Base-by-base conservation (phyloP, 164 flowering plant species). In the Aristolochia fimbriata region DNA sequence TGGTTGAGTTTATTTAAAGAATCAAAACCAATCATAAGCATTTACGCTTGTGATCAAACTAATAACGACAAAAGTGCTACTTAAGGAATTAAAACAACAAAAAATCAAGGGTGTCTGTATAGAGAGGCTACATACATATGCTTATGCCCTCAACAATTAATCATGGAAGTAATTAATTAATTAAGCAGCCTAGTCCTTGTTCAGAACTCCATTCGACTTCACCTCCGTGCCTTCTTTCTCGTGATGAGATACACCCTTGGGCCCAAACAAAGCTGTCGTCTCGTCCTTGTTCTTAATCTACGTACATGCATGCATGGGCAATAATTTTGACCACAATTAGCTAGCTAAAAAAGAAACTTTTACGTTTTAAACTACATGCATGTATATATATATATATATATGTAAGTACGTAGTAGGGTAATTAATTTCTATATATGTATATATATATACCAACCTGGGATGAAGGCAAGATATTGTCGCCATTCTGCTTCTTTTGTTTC, bases 141-240 rank as follows among this genome's bases (percentile, higher is more conserved):
- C 30, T 27, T 27, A 50, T 52, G 23, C 56, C 27, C 56, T 52
- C 15, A 13, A 11, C 7, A 1, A 22, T 51, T 51, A 11, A 20
- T 4, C 13, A 15, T n/a, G n/a, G n/a, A n/a, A n/a, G n/a, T n/a
- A n/a, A n/a, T n/a, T n/a, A 22, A 22, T 31, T 59, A 22, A 22
- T 22, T 59, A 83, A 53, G 78, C 86, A 71, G 74, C 73, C 43
- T 87, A 80, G 53, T 77, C 79, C 75, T 82, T 83, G 63, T 69
- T 50, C 6, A 19, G 30, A 49, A 50, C 25, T 20, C 74, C 74
- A 55, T 66, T 70, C 57, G 74, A 56, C 67, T 78, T 83, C 19
- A 54, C 75, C 24, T 82, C 88, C 24, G 67, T 74, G 51, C 51
- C 63, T 52, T 81, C 88, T 65, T 71, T 74, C 21, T 86, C 96